These are phyloP conservation scores for Didymella pinodella DNA, from an alignment of 2,329 filamentous ascomycete genomes.

Conservation along the genomic window DNA sequence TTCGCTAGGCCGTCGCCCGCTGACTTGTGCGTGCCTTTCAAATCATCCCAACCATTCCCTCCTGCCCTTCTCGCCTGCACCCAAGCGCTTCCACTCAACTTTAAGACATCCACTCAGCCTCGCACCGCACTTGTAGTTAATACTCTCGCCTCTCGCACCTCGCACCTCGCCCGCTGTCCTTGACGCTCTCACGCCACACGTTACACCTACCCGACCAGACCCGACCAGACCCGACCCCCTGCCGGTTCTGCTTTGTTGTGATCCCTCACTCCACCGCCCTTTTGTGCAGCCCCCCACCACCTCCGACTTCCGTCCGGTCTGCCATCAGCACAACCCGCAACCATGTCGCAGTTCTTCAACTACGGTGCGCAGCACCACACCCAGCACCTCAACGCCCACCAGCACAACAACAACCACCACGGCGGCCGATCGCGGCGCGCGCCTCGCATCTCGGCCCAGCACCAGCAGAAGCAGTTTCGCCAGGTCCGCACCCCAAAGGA, in stretches of 20 bases:
- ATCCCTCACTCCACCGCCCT: constrained; percentile 25
- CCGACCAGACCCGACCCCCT: constrained; percentile 12
- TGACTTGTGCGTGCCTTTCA: constrained; percentile 29
- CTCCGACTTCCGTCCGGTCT: constrained; percentile 26
- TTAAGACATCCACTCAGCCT: constrained; percentile 34
- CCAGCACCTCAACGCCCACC: constrained; percentile 61
- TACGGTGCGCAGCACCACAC: constrained; percentile 58
- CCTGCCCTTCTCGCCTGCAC: constrained; percentile 28
- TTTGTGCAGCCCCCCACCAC: constrained; percentile 30
- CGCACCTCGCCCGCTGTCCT: constrained; percentile 15
- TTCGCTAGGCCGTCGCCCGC: constrained; percentile 23
- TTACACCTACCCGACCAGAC: constrained; percentile 8
- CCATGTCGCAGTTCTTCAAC: constrained; percentile 60
- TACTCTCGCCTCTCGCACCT: constrained; percentile 25
- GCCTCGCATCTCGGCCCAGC: constrained; percentile 78
- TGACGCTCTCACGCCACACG: constrained; percentile 24
- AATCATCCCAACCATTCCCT: constrained; percentile 26
- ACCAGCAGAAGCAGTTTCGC: constrained; percentile 89
- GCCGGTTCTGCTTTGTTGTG: constrained; percentile 38
- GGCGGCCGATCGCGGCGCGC: constrained; percentile 85
- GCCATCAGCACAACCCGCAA: constrained; percentile 32
- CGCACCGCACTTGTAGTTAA: constrained; percentile 37
- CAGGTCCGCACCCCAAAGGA: constrained; percentile 88
- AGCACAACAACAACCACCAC: constrained; percentile 70
- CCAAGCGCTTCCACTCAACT: constrained; percentile 17